Base-by-base conservation (phyloP, 1,284 basidiomycete genomes). In the Heterobasidion occidentale region DNA sequence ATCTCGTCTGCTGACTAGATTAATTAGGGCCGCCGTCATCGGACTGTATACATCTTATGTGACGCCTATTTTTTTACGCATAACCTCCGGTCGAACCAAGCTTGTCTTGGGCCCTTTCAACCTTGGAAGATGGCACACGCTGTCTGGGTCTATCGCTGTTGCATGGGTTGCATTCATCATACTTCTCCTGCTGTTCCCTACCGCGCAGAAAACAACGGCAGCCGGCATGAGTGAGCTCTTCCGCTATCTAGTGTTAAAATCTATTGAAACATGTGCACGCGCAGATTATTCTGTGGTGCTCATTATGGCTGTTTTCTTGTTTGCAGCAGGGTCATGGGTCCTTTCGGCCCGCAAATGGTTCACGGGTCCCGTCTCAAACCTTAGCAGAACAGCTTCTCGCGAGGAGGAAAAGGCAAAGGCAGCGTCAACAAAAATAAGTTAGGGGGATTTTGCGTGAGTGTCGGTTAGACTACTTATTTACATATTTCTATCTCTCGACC, bases 321-420 rank as follows among this genome's bases (percentile, higher is more conserved):
- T 87, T 61, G 81, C 86, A 0, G 71, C 78, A 0, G 54, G 75
- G 7, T 86, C 81, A 4, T 89, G 86, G 86, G 64, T 83, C 0
- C 33, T 84, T 4, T 87, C 84, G 33, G 87, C 87, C 0, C 77
- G 70, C 44, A 79, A 81, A 54, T 89, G 86, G 86, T 89, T 89
- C 71, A 75, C 70, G 36, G 86, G 86, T 0, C 86, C 87, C 9
- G 72, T 87, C 51, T 71, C 72, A 60, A 88, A 76, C 51, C 65
- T 84, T 34, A 47, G 38, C 34, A n/a, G 50, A 9, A 50, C 38
- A 20, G 46, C 36, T 12, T 67, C 64, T 12, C 33, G 58, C 27
- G 61, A 64, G 8, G 56, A 61, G 42, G 60, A 68, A 46, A 42
- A 53, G 36, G 34, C 12, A 46, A 42, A 53, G 36, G 34, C 12